Percentiles rank a stretch among this genome's conserved stretches.
phyloP scores from a whole-genome alignment of 192 early-diverging fungal species.

The Piromyces sp. region DNA sequence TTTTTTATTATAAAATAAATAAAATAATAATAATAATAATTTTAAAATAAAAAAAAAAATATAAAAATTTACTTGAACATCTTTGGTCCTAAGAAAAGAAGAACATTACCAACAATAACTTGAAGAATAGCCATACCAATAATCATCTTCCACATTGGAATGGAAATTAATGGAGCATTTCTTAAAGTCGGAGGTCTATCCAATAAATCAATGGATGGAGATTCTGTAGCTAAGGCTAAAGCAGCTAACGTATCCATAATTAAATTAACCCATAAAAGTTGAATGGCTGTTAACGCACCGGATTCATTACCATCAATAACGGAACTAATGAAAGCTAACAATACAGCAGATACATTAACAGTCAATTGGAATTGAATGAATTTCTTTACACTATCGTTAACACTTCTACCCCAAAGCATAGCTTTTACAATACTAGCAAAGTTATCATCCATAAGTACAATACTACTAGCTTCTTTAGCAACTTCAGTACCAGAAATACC shows the following conservation, averaged over 20 bases:
- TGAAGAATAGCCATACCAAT: conserved; percentile 79
- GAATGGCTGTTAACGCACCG: conserved; percentile 70
- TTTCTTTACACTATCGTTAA: conserved; percentile 72
- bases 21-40: too few species aligned
- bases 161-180: conserved; percentile 61
- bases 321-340: conserved; percentile 49
- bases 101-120: conserved; percentile 25
- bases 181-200: conserved; percentile 55
- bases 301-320: conserved; percentile 43
- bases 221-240: conserved; percentile 80
- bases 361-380: conserved; percentile 76
- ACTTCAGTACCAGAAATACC: conserved; percentile 77
- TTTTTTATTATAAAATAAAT: too few species aligned
- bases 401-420: conserved; percentile 61
- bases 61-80: neutral
- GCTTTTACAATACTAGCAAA: conserved; percentile 68
- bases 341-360: conserved; percentile 62
- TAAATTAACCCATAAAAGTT: conserved; percentile 82
- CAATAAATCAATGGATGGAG: conserved; percentile 67
- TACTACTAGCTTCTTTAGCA: conserved; percentile 65
- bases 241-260: conserved; percentile 90
- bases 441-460: conserved; percentile 78
- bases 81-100: neutral
- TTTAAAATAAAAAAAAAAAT: too few species aligned
- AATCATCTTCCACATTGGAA: conserved; percentile 85